These are phyloP conservation scores for Talaromyces liani DNA, from an alignment of 495 filamentous ascomycete genomes.

Conservation along the genomic window DNA sequence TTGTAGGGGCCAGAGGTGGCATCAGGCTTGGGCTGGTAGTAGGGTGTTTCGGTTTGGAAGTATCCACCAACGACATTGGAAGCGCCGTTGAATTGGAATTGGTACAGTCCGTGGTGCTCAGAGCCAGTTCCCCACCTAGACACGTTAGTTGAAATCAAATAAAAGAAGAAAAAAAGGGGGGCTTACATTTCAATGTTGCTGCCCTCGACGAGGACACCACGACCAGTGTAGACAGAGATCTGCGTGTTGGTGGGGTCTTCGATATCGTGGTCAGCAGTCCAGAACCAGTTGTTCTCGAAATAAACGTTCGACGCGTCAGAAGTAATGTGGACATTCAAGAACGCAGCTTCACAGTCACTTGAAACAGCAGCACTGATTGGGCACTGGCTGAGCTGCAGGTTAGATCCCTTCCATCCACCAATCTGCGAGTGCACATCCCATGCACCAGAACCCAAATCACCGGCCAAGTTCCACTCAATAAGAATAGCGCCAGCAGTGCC, in stretches of 20 bases:
- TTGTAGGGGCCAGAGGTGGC: slow-evolving; percentile 60
- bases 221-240: slow-evolving; percentile 75
- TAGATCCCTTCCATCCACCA: slow-evolving; percentile 44
- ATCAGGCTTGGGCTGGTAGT: slow-evolving; percentile 81
- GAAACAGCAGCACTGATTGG: slow-evolving; percentile 18
- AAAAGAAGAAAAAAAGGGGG: background rate
- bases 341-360: slow-evolving; percentile 51
- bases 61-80: slow-evolving; percentile 74
- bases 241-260: slow-evolving; percentile 77
- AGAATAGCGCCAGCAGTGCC: slow-evolving; percentile 49
- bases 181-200: slow-evolving; percentile 49
- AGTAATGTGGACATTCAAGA: slow-evolving; percentile 80
- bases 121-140: slow-evolving; percentile 62
- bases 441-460: slow-evolving; percentile 29
- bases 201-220: slow-evolving; percentile 58
- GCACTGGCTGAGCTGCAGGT: slow-evolving; percentile 32
- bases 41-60: slow-evolving; percentile 89
- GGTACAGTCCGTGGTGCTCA: slow-evolving; percentile 86
- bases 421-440: slow-evolving; percentile 46
- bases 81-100: slow-evolving; percentile 67
- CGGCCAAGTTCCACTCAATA: slow-evolving; percentile 57
- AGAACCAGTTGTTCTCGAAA: slow-evolving; percentile 91
- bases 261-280: slow-evolving; percentile 88
- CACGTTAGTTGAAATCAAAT: background rate
- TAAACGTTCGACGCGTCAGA: slow-evolving; percentile 57